These are phyloP conservation scores for Apiospora marii DNA, from an alignment of 2,329 filamentous ascomycete genomes.

Conservation along the genomic window DNA sequence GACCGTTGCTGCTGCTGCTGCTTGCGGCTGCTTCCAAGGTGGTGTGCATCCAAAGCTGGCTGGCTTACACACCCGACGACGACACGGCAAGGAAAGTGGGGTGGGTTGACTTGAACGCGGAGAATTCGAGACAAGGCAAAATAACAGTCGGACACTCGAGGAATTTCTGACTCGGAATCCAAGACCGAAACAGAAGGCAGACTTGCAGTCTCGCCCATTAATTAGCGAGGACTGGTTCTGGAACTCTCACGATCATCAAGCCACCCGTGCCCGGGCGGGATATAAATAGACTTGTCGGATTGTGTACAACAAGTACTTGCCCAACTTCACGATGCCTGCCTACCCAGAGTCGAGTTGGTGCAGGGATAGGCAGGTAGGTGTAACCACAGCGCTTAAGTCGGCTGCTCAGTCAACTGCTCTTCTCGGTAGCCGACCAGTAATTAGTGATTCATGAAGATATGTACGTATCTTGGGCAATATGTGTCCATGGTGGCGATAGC, in stretches of 20 bases:
- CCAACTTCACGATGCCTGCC: neutral
- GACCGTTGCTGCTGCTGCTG: neutral
- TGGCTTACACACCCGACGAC: neutral
- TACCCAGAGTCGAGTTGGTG: neutral
- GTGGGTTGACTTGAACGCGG: neutral
- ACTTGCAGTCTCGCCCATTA: neutral
- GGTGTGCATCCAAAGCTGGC: neutral
- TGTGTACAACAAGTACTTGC: neutral
- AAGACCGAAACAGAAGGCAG: constrained; percentile 10
- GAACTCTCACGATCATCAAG: constrained; percentile 16
- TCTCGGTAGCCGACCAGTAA: neutral
- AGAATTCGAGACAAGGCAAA: neutral
- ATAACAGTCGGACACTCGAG: neutral
- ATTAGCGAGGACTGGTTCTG: neutral
- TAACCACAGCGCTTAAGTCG: constrained; percentile 5
- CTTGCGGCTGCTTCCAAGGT: constrained; percentile 5
- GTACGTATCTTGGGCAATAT: neutral
- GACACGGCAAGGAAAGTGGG: constrained; percentile 3
- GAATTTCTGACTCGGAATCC: neutral
- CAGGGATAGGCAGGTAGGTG: neutral
- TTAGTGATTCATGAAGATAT: neutral
- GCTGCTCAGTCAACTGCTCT: neutral
- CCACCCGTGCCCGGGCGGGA: neutral
- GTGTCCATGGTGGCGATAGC: neutral
- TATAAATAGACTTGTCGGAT: neutral